Evolutionary conservation across 169 alveolate genomes (phyloP).

Genomic region (Cystoisospora suis): DNA sequence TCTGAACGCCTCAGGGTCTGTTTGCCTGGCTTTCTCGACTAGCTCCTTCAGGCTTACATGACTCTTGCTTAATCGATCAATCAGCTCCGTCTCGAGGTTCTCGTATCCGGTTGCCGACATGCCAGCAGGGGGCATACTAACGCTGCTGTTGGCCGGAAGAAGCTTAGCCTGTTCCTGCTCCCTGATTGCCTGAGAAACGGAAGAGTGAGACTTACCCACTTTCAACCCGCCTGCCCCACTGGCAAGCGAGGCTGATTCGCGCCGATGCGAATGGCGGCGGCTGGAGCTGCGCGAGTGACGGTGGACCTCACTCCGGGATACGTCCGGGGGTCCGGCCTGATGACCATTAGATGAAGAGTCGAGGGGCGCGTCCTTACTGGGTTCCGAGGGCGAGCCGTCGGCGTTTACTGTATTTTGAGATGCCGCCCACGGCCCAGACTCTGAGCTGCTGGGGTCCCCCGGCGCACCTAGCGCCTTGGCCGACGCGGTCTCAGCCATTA

Average conservation of each 20-base stretch:
- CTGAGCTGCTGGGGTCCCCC: too few species aligned
- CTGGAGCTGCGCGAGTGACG: not conserved
- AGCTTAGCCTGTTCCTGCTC: not conserved
- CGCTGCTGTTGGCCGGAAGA: not conserved
- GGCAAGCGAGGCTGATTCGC: not conserved
- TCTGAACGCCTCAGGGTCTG: conserved; percentile 67
- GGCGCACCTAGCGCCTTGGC: too few species aligned
- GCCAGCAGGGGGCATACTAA: not conserved
- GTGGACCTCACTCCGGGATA: too few species aligned
- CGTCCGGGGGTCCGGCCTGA: too few species aligned
- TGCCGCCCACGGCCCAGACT: too few species aligned
- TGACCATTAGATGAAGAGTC: too few species aligned
- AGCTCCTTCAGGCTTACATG: conserved; percentile 63
- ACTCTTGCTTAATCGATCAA: conserved; percentile 52
- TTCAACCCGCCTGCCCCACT: not conserved
- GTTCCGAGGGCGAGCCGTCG: too few species aligned
- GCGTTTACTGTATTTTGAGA: too few species aligned
- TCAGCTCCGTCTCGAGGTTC: conserved; percentile 44
- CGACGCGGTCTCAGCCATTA: too few species aligned
- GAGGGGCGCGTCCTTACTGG: too few species aligned
- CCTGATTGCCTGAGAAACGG: not conserved
- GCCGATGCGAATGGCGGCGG: not conserved
- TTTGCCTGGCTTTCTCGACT: conserved; percentile 51
- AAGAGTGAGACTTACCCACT: not conserved
- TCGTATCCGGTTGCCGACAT: conserved; percentile 32